These are phyloP conservation scores for Mortierella sp. DNA, from an alignment of 371 early-diverging fungal species.

Conservation along the genomic window DNA sequence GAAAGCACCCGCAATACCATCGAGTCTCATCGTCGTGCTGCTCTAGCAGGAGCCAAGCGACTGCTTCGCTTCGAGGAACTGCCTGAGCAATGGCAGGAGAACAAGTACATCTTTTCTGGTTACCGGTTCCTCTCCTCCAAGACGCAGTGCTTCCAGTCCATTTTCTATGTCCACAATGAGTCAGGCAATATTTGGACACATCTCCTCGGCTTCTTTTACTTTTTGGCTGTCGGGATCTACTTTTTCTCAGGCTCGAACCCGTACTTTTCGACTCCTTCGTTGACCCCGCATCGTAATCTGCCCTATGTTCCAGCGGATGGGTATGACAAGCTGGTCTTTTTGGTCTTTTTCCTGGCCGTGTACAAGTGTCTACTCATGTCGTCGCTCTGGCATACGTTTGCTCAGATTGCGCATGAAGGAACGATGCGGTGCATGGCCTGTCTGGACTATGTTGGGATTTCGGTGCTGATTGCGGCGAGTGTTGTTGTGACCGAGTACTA, in stretches of 20 bases:
- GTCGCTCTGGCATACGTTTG: conserved; percentile 74
- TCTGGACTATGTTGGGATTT: conserved; percentile 78
- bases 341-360: conserved; percentile 70
- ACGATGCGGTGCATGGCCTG: conserved; percentile 72
- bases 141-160: conserved; percentile 65
- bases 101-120: conserved; percentile 71
- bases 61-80: conserved; percentile 69
- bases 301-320: conserved; percentile 51
- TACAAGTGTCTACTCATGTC: conserved; percentile 74
- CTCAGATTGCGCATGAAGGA: conserved; percentile 57
- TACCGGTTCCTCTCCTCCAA: conserved; percentile 69
- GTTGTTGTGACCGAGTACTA: conserved; percentile 71
- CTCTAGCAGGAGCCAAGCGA: conserved; percentile 67
- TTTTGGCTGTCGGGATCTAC: conserved; percentile 63
- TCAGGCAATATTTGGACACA: conserved; percentile 80
- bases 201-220: conserved; percentile 71
- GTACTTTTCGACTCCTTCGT: conserved; percentile 37
- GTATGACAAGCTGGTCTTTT: conserved; percentile 63
- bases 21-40: conserved; percentile 62
- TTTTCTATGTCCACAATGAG: conserved; percentile 77
- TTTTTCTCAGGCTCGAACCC: conserved; percentile 56
- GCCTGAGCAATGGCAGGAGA: conserved; percentile 74
- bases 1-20: conserved; percentile 57
- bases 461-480: conserved; percentile 73
- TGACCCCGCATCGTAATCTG: conserved; percentile 24